Evolutionary conservation across 345 rosid species (phyloP), one percentile per base, ranked within the genome.

Genomic region (Draba incana): DNA sequence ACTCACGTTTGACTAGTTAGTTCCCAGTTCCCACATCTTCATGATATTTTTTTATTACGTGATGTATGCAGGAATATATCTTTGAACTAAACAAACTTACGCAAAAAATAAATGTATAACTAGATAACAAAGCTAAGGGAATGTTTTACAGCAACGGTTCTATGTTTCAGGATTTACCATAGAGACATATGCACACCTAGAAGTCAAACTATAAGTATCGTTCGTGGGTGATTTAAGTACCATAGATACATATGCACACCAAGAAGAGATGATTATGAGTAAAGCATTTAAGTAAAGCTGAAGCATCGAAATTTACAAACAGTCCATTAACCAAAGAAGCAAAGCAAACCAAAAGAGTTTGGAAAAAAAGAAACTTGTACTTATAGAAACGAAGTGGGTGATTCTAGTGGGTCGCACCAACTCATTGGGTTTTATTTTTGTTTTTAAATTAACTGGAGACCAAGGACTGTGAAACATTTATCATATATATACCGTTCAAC

Each of bases 261-360:
- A 20, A 20, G 37, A 49, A 73, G 55, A 33, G 13, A 72, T 57
- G 55, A 66, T 39, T 35, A 25, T 38, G 57, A 37, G 15, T 7
- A 60, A 52, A 39, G 24, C 49, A 65, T 47, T 65, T 30, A 45
- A 74, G 68, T 67, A 57, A 37, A 61, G 11, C 45, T 52, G 68
- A 74, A 74, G 72, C 72, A 66, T 74, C 68, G 57, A 60, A 60
- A 49, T 44, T 62, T 59, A 59, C 68, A 52, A 59, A 60, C 62
- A 67, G 72, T 59, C 63, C 68, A 52, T 52, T 59, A 67, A 44
- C 50, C 37, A 45, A 67, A 67, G 46, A 61, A 68, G 68, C 64
- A 67, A 74, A 46, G 64, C 73, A 67, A 61, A 44, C 8, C 27
- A 35, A 53, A 67, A 60, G 33, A 57, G 43, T 66, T 74, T 16